A percentile compares a stretch with the other conserved stretches of the same genome.
Evolutionary conservation across 768 basidiomycete species (phyloP).

Genomic region (Boletus vermiculosoides): DNA sequence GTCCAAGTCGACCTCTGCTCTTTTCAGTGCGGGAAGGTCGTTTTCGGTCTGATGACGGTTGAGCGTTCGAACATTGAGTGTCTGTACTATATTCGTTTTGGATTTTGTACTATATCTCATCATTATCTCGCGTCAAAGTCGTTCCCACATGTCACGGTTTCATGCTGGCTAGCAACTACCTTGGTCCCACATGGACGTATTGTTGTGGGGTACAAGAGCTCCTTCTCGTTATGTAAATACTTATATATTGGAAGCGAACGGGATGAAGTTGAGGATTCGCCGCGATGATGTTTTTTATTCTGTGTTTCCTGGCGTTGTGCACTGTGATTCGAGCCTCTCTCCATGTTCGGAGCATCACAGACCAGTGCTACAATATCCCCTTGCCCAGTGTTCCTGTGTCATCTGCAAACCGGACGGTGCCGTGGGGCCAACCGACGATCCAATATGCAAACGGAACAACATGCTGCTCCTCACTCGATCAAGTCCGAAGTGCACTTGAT

Average conservation of each 20-base stretch:
- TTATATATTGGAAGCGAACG: no score
- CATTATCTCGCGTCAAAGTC: not conserved
- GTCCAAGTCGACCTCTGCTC: slow-evolving; percentile 52
- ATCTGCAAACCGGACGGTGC: slow-evolving; percentile 17
- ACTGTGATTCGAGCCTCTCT: not conserved
- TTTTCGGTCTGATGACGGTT: slow-evolving; percentile 21
- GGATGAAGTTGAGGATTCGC: not conserved
- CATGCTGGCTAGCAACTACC: not conserved
- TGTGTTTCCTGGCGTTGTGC: not conserved
- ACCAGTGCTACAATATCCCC: slow-evolving; percentile 20
- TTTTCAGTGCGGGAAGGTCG: slow-evolving; percentile 50
- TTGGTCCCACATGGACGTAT: not conserved
- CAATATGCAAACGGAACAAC: slow-evolving; percentile 20
- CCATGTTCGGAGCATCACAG: not conserved
- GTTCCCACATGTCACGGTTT: not conserved
- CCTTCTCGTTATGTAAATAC: no score
- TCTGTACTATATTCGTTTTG: not conserved
- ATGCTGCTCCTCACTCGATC: slow-evolving; percentile 25
- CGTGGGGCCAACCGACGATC: slow-evolving; percentile 26
- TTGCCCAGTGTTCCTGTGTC: slow-evolving; percentile 15
- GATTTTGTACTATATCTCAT: not conserved
- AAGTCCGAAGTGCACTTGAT: slow-evolving; percentile 17
- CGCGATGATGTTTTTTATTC: slow-evolving; percentile 1
- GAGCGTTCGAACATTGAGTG: not conserved
- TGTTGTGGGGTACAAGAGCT: no score